Evolutionary conservation across 495 filamentous ascomycete species (phyloP), one percentile per base, ranked within the genome.

Genomic region (Xylaria curta): DNA sequence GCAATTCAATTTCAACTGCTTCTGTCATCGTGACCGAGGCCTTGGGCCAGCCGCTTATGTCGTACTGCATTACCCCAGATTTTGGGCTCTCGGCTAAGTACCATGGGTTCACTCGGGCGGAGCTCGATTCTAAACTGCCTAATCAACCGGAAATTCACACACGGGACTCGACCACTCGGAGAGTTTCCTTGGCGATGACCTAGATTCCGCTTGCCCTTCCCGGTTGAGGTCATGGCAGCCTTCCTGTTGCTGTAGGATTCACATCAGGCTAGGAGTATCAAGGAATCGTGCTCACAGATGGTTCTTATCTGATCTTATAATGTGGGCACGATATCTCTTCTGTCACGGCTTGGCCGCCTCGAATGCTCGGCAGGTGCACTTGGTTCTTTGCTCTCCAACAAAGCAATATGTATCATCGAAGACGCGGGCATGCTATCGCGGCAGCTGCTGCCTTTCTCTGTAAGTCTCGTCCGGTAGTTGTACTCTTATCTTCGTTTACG

Each of bases 331-430:
- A 42, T 61, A 26, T 46, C 66, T 59, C 44, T 61, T 26, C 66
- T 61, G 7, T 31, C n/a, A 36, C 24, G 40, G 66, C 40, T 47
- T 49, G 40, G 53, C 54, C 42, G 40, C 54, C 56, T 56, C 15
- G 65, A 24, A 49, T 33, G 44, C 26, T 61, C 21, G 66, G 66
- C 21, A 54, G 65, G 47, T 26, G 31, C 19, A 33, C 24, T 17
- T 54, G 36, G 17, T 42, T 69, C 26, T 69, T 54, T 44, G n/a
- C 54, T 69, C 33, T 65, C 15, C 44, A 17, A 42, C 42, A 15
- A 49, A 49, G 21, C 71, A 72, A 72, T 33, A 78, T 78, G 76
- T 49, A 66, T 58, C 38, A 68, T 36, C 75, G 56, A 66, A 44
- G 68, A 73, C 68, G 62, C 49, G 19, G 68, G 61, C 70, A 71